Evolutionary conservation across 441 rosid species (phyloP).

Genomic region (Raphanus hybrid): DNA sequence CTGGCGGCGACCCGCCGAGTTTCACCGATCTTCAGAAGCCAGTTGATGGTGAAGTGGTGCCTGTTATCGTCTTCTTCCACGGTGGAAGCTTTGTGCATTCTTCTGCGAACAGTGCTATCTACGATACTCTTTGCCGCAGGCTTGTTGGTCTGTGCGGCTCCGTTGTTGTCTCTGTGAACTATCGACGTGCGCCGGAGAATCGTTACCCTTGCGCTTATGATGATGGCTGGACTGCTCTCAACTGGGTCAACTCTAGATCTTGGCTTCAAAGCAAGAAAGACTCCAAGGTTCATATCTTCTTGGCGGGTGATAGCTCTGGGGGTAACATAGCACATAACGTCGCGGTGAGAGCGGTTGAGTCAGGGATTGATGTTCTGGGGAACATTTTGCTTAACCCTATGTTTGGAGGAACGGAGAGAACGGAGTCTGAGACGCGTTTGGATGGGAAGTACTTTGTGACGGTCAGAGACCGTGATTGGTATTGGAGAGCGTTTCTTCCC

Average conservation of each 20-base stretch:
- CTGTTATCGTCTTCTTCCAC: conserved; percentile 68
- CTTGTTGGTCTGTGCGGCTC: conserved; percentile 58
- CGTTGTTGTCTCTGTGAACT: conserved; percentile 67
- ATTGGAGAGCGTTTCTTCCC: conserved; percentile 74
- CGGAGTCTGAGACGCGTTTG: conserved; percentile 62
- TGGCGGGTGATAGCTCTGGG: conserved; percentile 78
- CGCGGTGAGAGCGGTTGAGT: conserved; percentile 59
- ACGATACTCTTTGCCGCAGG: conserved; percentile 64
- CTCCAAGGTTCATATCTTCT: conserved; percentile 59
- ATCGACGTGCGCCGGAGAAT: conserved; percentile 68
- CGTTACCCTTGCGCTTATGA: conserved; percentile 72
- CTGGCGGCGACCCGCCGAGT: conserved; percentile 39
- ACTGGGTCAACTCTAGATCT: conserved; percentile 60
- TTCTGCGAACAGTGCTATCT: conserved; percentile 68
- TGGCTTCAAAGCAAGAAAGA: conserved; percentile 67
- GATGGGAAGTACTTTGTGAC: conserved; percentile 75
- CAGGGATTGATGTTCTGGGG: conserved; percentile 54
- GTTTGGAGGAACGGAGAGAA: conserved; percentile 70
- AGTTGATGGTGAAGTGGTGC: conserved; percentile 51
- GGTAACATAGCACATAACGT: conserved; percentile 72
- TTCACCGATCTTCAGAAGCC: conserved; percentile 55
- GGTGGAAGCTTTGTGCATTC: conserved; percentile 81
- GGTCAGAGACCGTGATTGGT: conserved; percentile 65
- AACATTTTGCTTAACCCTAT: conserved; percentile 67
- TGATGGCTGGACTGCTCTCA: conserved; percentile 68